Evolutionary conservation across 768 basidiomycete genomes (phyloP).

Genomic region (Suillus spraguei): DNA sequence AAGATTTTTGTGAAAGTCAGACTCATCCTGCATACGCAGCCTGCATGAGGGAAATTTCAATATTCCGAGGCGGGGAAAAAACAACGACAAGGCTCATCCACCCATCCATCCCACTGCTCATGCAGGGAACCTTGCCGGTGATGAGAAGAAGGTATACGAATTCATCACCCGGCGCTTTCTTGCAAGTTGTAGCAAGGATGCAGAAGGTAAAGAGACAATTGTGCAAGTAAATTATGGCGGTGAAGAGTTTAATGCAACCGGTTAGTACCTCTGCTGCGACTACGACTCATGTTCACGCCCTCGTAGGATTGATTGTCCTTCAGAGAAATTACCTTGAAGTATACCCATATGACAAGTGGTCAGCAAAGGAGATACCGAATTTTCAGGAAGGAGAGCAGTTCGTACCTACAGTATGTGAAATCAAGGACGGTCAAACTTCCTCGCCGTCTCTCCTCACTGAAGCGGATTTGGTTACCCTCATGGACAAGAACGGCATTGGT

Average conservation of each 20-base stretch:
- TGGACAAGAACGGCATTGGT: conserved; percentile 99
- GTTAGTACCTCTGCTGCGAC: conserved; percentile 40
- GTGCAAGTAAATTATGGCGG: conserved; percentile 86
- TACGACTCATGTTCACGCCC: conserved; percentile 6
- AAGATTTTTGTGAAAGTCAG: conserved; percentile 1
- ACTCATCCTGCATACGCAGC: conserved; percentile 40
- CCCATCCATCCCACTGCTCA: conserved; percentile 97
- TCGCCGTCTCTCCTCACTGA: conserved; percentile 87
- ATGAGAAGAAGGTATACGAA: conserved; percentile 94
- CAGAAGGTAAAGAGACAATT: conserved; percentile 87
- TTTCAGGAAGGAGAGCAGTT: conserved; percentile 87
- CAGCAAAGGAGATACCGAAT: conserved; percentile 74
- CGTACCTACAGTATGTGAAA: conserved; percentile 79
- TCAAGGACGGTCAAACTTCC: conserved; percentile 81
- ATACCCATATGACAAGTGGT: conserved; percentile 97
- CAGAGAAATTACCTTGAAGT: conserved; percentile 92
- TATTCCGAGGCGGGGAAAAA: conserved; percentile 83
- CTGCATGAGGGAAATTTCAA: conserved; percentile 74
- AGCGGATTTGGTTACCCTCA: conserved; percentile 92
- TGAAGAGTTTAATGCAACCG: conserved; percentile 85
- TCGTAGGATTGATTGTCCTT: conserved; percentile 75
- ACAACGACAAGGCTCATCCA: conserved; percentile 98
- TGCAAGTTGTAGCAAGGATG: conserved; percentile 93
- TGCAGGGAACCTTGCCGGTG: conserved; percentile 73
- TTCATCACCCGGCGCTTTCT: conserved; percentile 90